Base-by-base conservation (phyloP, 2,329 filamentous ascomycete species). In the Chalaropsis ovoidea region DNA sequence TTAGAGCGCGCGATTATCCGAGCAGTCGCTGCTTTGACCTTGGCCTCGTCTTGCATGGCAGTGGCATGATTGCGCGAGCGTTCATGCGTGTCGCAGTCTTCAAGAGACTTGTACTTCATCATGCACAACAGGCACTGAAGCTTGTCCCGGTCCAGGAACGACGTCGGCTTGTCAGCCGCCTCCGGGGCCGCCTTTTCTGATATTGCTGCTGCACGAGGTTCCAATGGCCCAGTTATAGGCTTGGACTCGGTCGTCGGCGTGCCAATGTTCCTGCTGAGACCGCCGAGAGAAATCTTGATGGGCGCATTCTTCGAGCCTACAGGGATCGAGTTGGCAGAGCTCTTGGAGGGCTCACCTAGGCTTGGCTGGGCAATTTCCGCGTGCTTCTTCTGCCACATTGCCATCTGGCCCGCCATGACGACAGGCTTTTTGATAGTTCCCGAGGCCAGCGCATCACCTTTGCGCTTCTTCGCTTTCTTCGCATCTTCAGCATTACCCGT, bases 131-230 rank as follows among this genome's bases (percentile, higher is more conserved):
- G 71, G 65, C 77, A 79, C 73, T 76, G 76, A 17, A 79, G 70
- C 42, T 75, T 79, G 1, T 79, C 79, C 24, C 79, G 74, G 68
- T 89, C 85, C 5, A 83, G 81, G 69, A 82, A 89, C 0, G 84
- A 86, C 5, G 74, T 69, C 65, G 67, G 6, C 19, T 35, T 39
- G 3, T 35, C 39, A 13, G 31, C 61, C 17, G 41, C 62, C 27
- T 13, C 70, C 68, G 31, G 19, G n/a, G 13, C 11, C 49, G 61
- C n/a, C 27, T 27, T 49, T 11, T 58, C 54, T 3, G 27, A 10
- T n/a, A 41, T n/a, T n/a, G 15, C 24, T n/a, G 24, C 27, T 35
- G n/a, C 11, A 31, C 13, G n/a, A 35, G 52, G 17, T 45, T 35
- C 35, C 27, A 24, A 45, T 41, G 24, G 11, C 11, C 60, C 11